Evolutionary conservation across 345 rosid species (phyloP).

Genomic region (Linum lewisii): DNA sequence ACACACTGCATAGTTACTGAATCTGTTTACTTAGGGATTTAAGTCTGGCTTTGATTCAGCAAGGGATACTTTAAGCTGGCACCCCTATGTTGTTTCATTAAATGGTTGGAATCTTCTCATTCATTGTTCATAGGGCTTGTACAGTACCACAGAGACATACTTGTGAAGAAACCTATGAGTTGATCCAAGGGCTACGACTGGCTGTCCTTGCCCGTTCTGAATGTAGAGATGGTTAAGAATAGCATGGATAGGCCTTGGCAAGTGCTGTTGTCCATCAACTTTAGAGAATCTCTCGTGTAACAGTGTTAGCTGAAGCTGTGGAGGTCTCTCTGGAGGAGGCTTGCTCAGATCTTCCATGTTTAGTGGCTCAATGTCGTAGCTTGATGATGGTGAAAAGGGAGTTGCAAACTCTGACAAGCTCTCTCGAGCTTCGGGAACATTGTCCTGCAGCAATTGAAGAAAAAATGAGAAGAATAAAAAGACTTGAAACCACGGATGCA

Average conservation of each 20-base stretch:
- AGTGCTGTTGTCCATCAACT: slow-evolving; percentile 6
- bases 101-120: no score
- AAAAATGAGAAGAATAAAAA: neutral
- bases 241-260: slow-evolving; percentile 28
- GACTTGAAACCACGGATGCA: neutral
- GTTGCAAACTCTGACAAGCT: slow-evolving; percentile 34
- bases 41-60: no score
- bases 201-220: slow-evolving; percentile 20
- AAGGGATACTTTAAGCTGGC: no score
- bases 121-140: slow-evolving; percentile 33
- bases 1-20: no score
- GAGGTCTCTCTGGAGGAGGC: slow-evolving; percentile 52
- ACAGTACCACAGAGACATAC: slow-evolving; percentile 36
- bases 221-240: slow-evolving; percentile 36
- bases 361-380: slow-evolving; percentile 32
- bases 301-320: slow-evolving; percentile 30
- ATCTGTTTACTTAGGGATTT: no score
- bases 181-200: slow-evolving; percentile 30
- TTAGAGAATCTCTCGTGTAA: slow-evolving; percentile 17
- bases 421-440: slow-evolving; percentile 31
- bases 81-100: no score
- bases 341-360: slow-evolving; percentile 35
- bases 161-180: slow-evolving; percentile 39
- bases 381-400: slow-evolving; percentile 51
- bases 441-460: no score